Percentiles rank a stretch among this genome's conserved stretches.
Conservation (phyloP, 306 rosid genomes). For the Erythrophleum fordii region DNA sequence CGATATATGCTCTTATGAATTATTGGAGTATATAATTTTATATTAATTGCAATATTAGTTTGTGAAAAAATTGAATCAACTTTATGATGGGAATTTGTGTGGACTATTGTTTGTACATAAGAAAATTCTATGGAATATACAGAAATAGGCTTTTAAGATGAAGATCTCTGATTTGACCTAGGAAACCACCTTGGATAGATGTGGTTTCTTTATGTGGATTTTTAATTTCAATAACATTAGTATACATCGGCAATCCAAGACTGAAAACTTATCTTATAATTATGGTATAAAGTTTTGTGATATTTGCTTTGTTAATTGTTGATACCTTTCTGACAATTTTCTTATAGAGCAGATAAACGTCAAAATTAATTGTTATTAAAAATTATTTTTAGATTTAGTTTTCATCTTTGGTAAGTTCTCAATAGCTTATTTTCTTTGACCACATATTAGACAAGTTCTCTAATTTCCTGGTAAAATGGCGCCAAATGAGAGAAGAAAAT, state of each 20-base stretch:
- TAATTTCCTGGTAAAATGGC: too few species aligned
- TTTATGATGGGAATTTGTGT: background rate
- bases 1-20: background rate
- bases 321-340: conserved; percentile 1
- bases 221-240: conserved; percentile 17
- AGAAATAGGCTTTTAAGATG: conserved; percentile 19
- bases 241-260: background rate
- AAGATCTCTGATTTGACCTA: background rate
- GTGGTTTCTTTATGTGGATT: conserved; percentile 24
- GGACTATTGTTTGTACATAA: background rate
- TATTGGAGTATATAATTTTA: background rate
- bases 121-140: background rate
- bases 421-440: background rate
- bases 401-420: background rate
- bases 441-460: background rate
- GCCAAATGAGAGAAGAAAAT: too few species aligned
- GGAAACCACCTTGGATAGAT: background rate
- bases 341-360: conserved; percentile 20
- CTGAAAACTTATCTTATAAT: background rate
- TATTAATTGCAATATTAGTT: background rate
- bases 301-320: conserved; percentile 7
- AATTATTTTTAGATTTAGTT: background rate
- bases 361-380: background rate
- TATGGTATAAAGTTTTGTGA: background rate
- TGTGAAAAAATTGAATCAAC: background rate